Base-by-base conservation (phyloP, 208 protist genomes). In the Leishmania mexicana region DNA sequence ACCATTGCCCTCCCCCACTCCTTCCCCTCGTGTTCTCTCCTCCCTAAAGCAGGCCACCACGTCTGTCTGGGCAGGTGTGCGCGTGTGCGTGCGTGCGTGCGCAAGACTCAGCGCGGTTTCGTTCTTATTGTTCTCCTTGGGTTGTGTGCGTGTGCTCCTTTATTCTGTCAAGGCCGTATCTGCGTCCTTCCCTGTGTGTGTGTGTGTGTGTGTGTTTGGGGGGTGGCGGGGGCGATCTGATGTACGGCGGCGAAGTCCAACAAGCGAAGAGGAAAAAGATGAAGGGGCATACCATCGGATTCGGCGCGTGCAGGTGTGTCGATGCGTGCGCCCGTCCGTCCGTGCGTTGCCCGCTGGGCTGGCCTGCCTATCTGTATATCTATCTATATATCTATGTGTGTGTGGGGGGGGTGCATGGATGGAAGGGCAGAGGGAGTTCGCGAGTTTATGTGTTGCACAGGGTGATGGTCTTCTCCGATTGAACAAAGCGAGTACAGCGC, bases 101-200 rank as follows among this genome's bases (percentile, higher is more conserved):
- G 67, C 21, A 5, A 47, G 40, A 10, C 45, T 47, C 49, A 57
- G 40, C 42, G n/a, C 47, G 5, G 35, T 45, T 73, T 72, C 45
- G 45, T 74, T 83, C 28, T 57, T 68, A 17, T 70, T 78, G 51
- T 38, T 64, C 35, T 35, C 6, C 60, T 21, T 78, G 45, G 73
- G 60, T 73, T 75, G 65, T 51, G 71, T 75, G 71, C 11, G 13
- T 73, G 67, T 73, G 42, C 6, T 13, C 64, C 31, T 68, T 28
- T 68, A 15, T 68, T 68, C 64, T 31, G 35, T 7, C 4, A 28
- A 15, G 35, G 0, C 31, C n/a, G 64, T 7, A 28, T 15, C 13
- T 68, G 64, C n/a, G 64, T 35, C 0, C n/a, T 28, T 7, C 64
- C n/a, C 64, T 71, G 28, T 71, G 28, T 45, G 35, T 21, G 1